Evolutionary conservation across 306 rosid species (phyloP).

Genomic region (Prunus padus): DNA sequence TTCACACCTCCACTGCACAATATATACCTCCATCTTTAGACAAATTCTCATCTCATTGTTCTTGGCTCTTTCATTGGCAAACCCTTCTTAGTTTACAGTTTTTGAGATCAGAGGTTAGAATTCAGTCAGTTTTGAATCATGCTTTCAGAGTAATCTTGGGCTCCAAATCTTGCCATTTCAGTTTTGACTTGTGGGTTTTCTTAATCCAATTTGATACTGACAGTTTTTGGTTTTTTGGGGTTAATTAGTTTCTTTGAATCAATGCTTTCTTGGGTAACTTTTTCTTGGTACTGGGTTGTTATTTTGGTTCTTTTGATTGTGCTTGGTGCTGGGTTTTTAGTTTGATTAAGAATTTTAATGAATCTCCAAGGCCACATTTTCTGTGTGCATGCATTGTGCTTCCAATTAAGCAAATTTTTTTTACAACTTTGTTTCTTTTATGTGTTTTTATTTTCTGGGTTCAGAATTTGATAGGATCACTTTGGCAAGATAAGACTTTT

Average conservation of each 20-base stretch:
- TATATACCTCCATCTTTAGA: background rate
- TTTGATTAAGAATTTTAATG: background rate
- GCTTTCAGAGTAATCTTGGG: background rate
- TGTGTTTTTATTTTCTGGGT: background rate
- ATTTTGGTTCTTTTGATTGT: no score
- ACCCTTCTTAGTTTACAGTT: no score
- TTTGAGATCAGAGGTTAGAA: background rate
- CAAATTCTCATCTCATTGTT: background rate
- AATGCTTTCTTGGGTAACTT: background rate
- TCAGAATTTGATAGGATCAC: background rate
- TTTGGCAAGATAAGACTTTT: background rate
- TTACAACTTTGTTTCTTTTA: background rate
- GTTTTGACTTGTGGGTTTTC: background rate
- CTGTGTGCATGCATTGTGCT: constrained; percentile 11
- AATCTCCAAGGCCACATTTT: no score
- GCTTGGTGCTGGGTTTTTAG: no score
- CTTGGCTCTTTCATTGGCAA: background rate
- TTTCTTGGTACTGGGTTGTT: background rate
- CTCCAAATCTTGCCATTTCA: background rate
- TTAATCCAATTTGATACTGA: background rate
- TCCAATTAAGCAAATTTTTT: background rate
- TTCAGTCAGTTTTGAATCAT: background rate
- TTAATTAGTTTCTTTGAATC: background rate
- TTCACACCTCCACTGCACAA: background rate
- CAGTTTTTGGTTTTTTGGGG: background rate